Evolutionary conservation across 768 basidiomycete genomes (phyloP), one percentile per base, ranked within the genome.

Genomic region (Trametes cinnabarina): DNA sequence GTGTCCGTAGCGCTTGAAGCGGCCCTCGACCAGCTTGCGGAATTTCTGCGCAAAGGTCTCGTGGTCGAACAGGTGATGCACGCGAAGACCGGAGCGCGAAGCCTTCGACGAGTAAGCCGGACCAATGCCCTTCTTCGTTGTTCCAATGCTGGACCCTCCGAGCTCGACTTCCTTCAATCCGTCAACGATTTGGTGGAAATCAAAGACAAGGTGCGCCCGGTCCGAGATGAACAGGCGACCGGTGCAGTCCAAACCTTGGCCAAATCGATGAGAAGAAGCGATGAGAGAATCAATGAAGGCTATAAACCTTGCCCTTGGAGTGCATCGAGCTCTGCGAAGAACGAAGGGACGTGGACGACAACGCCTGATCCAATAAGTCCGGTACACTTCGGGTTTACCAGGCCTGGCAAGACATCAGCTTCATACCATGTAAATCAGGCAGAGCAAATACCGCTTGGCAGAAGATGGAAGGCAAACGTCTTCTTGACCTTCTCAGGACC

Each of bases 121-220:
- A 73, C 97, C 97, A 68, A 99, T 98, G 50, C 97, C 97, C 72
- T 87, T 93, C 83, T 91, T 94, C 47, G 97, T 99, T 32, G 97
- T 99, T 23, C 97, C 97, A 69, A 99, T 98, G 73, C 91, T 93
- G 1, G 86, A 87, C 9, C 92, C 91, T 22, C 97, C 97, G 22
- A 98, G 83, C 71, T 98, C 97, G 37, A 94, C 92, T 72, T 99
- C 97, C 72, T 98, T 99, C 68, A 99, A 77, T 5, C 97, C 97
- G 69, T 99, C 97, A 26, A 98, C 97, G 68, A 98, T 98, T 77
- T 99, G 97, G 74, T 99, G 97, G 73, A 99, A 98, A 71, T 98
- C 97, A 68, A 99, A 94, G 32, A 99, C 97, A 60, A 99, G 86
- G 62, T 96, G 93, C 3, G 97, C 93, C 62, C 97, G 88, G 75